These are phyloP conservation scores for Stephania cephalantha DNA, from an alignment of 164 flowering plant species.

Conservation along the genomic window DNA sequence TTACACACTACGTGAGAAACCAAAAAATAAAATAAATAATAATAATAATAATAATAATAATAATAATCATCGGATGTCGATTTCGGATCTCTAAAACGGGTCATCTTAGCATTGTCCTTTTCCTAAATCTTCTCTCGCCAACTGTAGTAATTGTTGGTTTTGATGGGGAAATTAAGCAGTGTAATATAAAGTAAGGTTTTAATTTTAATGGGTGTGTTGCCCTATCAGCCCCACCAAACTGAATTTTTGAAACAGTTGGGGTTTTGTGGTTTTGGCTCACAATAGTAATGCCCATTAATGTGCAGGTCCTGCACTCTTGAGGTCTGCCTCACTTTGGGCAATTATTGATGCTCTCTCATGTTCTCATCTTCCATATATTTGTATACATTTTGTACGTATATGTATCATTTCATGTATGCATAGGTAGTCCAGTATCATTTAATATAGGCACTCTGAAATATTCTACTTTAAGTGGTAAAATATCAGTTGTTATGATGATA, in stretches of 20 bases:
- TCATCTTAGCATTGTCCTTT: too few relatives aligned
- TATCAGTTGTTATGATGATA: too few relatives aligned
- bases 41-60: too few relatives aligned
- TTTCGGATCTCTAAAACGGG: too few relatives aligned
- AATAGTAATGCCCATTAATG: neutral
- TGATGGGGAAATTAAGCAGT: neutral
- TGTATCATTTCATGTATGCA: neutral
- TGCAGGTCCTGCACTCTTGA: neutral
- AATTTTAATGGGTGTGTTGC: neutral
- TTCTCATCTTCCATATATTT: neutral
- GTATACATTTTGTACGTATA: neutral
- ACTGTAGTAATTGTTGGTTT: neutral
- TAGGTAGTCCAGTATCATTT: neutral
- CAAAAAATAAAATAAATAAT: too few relatives aligned
- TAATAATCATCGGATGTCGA: too few relatives aligned
- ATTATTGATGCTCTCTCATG: neutral
- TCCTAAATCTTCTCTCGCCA: neutral
- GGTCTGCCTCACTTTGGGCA: slow-evolving; percentile 1
- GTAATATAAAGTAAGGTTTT: neutral
- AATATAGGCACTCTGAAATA: neutral
- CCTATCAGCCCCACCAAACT: neutral
- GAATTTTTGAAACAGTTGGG: neutral
- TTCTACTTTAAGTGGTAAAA: too few relatives aligned
- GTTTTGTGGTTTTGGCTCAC: slow-evolving; percentile 1
- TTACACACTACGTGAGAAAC: too few relatives aligned